Percentiles rank a stretch among this genome's conserved stretches.
phyloP scores from a whole-genome alignment of 2,329 filamentous ascomycete species.

The Stachybotrys chartarum region DNA sequence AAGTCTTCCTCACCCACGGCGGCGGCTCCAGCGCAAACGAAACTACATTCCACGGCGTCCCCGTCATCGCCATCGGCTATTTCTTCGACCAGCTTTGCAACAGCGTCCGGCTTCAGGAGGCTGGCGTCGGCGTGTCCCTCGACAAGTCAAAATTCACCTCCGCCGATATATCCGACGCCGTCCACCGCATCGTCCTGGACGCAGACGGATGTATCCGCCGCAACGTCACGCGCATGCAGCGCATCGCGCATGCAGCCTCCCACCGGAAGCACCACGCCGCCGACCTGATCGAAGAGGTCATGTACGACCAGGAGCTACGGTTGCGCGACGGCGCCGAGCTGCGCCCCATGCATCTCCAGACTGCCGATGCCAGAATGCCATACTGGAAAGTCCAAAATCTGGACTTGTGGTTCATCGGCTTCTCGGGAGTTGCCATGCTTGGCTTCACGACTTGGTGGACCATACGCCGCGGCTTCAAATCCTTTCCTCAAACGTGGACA shows the following conservation, averaged over 20 bases:
- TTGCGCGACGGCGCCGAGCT: conserved; percentile 9
- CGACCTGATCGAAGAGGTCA: conserved; percentile 33
- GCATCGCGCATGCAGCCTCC: conserved; percentile 28
- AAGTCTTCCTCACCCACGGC: conserved; percentile 32
- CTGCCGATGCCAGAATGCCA: conserved; percentile 33
- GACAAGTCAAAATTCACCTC: conserved; percentile 28
- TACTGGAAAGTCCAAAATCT: conserved; percentile 29
- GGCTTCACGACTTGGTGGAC: conserved; percentile 12
- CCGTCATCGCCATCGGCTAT: conserved; percentile 26
- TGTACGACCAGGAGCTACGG: conserved; percentile 25
- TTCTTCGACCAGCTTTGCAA: conserved; percentile 36
- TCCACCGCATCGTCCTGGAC: conserved; percentile 19
- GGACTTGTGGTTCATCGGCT: conserved; percentile 23
- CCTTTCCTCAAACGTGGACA: not conserved
- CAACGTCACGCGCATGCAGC: conserved; percentile 28
- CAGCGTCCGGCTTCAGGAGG: conserved; percentile 22
- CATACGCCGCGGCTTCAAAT: not conserved
- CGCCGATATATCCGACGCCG: conserved; percentile 20
- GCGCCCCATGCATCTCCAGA: conserved; percentile 34
- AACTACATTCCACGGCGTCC: conserved; percentile 28
- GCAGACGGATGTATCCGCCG: conserved; percentile 17
- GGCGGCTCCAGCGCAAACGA: conserved; percentile 34
- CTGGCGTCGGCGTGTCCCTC: conserved; percentile 25
- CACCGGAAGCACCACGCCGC: conserved; percentile 29
- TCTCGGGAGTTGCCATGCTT: conserved; percentile 6